These are phyloP conservation scores for Fagopyrum tataricum DNA, from an alignment of 148 eudicot species.

Conservation along the genomic window DNA sequence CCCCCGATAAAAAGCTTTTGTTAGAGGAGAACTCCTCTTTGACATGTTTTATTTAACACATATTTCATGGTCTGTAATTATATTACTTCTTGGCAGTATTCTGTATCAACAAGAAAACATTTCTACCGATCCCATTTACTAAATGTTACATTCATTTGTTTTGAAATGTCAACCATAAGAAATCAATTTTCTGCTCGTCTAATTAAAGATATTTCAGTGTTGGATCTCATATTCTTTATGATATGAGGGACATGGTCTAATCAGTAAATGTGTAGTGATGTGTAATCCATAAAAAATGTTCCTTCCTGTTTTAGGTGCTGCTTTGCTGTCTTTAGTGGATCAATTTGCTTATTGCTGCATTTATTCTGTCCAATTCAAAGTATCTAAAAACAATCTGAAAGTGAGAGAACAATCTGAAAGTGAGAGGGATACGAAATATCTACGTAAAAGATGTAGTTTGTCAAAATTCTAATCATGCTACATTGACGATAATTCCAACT, in stretches of 20 bases:
- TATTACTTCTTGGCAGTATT: background rate
- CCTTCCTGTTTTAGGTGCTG: background rate
- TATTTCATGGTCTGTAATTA: background rate
- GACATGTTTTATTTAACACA: background rate
- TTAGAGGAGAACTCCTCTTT: background rate
- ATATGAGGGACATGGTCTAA: background rate
- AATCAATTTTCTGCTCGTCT: background rate
- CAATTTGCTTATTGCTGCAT: background rate
- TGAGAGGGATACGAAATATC: background rate
- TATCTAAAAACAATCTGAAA: background rate
- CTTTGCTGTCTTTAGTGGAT: background rate
- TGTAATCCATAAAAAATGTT: background rate
- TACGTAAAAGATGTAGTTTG: background rate
- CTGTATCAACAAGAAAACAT: background rate
- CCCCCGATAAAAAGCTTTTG: background rate
- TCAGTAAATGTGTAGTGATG: background rate
- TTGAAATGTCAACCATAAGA: background rate
- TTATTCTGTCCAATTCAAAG: background rate
- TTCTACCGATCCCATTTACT: background rate
- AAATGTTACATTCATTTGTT: background rate
- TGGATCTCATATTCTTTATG: background rate
- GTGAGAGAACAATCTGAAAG: background rate
- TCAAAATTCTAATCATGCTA: background rate
- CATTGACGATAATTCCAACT: background rate
- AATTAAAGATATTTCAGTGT: background rate